phyloP scores from a whole-genome alignment of 106 monocot species.

The Alisma plantagoaquatica region DNA sequence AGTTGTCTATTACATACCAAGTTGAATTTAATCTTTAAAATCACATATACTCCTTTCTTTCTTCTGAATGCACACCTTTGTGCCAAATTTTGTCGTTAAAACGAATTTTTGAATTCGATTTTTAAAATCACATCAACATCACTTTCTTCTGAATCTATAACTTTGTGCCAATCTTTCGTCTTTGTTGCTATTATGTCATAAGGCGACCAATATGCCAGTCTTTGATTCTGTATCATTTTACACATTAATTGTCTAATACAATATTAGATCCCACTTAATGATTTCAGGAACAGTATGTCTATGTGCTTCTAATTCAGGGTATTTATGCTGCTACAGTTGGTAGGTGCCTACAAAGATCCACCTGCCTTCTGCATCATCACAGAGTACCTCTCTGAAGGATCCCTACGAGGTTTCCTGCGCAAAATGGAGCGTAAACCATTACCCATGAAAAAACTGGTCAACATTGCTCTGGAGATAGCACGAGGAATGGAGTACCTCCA shows the following conservation, averaged over 20 bases:
- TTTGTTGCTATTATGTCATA: not conserved
- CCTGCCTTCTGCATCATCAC: constrained; percentile 48
- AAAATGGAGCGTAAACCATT: constrained; percentile 34
- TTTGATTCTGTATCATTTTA: not conserved
- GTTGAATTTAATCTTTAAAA: too few relatives aligned
- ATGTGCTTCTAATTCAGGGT: not conserved
- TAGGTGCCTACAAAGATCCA: constrained; percentile 36
- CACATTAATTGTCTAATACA: not conserved
- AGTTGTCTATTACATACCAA: too few relatives aligned
- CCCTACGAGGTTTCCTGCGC: constrained; percentile 38
- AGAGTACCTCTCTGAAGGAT: constrained; percentile 58
- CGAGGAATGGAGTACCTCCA: constrained; percentile 75
- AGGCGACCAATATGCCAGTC: not conserved
- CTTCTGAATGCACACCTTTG: too few relatives aligned
- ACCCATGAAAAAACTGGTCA: constrained; percentile 31
- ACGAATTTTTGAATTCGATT: too few relatives aligned
- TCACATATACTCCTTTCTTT: too few relatives aligned
- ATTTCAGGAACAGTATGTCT: not conserved
- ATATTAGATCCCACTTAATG: not conserved
- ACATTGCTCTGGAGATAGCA: constrained; percentile 52
- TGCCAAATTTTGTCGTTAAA: too few relatives aligned
- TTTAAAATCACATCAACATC: too few relatives aligned
- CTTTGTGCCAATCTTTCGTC: not conserved
- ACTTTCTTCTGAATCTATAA: not conserved
- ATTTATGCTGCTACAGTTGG: constrained; percentile 29